phyloP scores from a whole-genome alignment of 805 yeast species.

The Saccharomyces cerevisiae region DNA sequence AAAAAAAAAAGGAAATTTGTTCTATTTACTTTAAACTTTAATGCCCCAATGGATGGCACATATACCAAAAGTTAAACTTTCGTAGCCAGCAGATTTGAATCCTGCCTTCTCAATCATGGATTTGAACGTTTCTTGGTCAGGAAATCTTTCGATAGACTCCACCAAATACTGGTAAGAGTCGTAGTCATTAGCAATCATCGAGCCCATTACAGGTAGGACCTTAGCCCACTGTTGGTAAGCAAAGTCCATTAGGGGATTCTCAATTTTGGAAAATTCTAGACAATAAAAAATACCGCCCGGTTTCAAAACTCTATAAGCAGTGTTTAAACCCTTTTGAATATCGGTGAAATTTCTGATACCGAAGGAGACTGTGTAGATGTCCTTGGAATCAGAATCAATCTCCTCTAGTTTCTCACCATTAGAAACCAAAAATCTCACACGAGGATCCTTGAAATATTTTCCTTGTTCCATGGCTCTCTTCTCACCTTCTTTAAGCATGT shows the following conservation, averaged over 20 bases:
- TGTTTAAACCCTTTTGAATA: slow-evolving; percentile 83
- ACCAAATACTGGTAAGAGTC: slow-evolving; percentile 95
- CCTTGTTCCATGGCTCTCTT: slow-evolving; percentile 57
- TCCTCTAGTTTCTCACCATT: slow-evolving; percentile 86
- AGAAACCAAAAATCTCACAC: slow-evolving; percentile 79
- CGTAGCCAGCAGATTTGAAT: slow-evolving; percentile 88
- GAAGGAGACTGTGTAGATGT: slow-evolving; percentile 91
- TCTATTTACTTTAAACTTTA: slow-evolving; percentile 48
- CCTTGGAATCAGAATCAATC: slow-evolving; percentile 81
- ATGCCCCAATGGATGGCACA: slow-evolving; percentile 96
- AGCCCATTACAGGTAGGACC: slow-evolving; percentile 88
- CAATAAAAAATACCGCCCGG: slow-evolving; percentile 98
- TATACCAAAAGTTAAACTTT: slow-evolving; percentile 86
- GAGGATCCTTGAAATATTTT: slow-evolving; percentile 41
- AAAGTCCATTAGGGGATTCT: slow-evolving; percentile 64
- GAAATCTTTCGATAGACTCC: slow-evolving; percentile 87
- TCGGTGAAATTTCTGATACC: slow-evolving; percentile 96
- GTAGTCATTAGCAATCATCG: slow-evolving; percentile 87
- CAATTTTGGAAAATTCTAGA: slow-evolving; percentile 88
- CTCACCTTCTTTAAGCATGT: slow-evolving; percentile 91
- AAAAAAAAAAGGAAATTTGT: background rate
- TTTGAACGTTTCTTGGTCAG: slow-evolving; percentile 84
- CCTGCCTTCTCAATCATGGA: slow-evolving; percentile 92
- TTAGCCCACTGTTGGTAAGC: slow-evolving; percentile 84
- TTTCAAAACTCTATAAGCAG: slow-evolving; percentile 92